Base-by-base conservation (phyloP, 129 eudicot genomes). In the Calendula officinalis region DNA sequence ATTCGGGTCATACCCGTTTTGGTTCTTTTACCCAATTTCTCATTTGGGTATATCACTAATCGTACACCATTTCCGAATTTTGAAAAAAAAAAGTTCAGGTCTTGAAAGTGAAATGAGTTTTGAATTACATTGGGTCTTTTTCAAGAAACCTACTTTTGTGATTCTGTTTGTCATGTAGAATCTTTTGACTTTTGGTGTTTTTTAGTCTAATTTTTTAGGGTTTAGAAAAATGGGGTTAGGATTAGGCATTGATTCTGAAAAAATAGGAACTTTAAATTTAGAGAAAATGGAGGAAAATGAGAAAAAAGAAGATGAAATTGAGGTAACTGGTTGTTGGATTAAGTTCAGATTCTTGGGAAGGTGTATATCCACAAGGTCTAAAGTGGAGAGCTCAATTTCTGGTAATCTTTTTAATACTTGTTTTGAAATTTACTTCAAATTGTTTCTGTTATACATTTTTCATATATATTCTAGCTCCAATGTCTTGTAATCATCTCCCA, bases 341-440 rank as follows among this genome's bases (percentile, higher is more conserved):
- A 87, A 71, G 66, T 87, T 87, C 63, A 66, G 77, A 57, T 71
- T 83, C 54, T 78, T 87, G 13, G 90, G 95, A 47, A 75, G 83
- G 65, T 87, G 95, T 72, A 68, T 83, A 56, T 64, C 90, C 54
- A 60, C 82, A 48, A 74, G 83, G 85, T 53, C 90, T 34, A 81
- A 87, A 73, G 81, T 81, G 62, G 90, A 87, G 48, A 70, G 65
- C 73, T 81, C 95, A 15, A 60, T 66, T 58, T 83, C 86, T 75
- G 86, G 81, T 33, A 67, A 13, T 56, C 3, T 17, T n/a, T 53
- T 72, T 12, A 69, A n/a, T 50, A 36, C 7, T 34, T 10, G 47
- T 22, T 22, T 67, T 27, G 6, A 14, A 46, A 12, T n/a, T 4
- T 46, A 46, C 52, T 13, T 11, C 8, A 5, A 51, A 1, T 51